Evolutionary conservation across 2,329 filamentous ascomycete genomes (phyloP).

Genomic region (Claviceps spartinae): DNA sequence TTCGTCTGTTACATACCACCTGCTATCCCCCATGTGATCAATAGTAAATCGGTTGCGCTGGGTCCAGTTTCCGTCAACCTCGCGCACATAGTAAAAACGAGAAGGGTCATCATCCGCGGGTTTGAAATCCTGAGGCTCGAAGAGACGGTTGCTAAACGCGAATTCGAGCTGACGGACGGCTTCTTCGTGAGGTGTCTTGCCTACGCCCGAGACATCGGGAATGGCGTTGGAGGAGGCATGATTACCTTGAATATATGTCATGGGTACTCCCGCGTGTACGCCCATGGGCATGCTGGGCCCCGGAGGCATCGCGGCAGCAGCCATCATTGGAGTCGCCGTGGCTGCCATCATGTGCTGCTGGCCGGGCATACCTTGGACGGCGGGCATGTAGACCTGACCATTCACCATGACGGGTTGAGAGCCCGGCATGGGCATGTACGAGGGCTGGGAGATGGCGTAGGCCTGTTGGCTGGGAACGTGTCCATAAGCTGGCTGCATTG

Average conservation of each 20-base stretch:
- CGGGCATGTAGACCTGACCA: constrained; percentile 13
- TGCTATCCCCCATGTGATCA: constrained; percentile 40
- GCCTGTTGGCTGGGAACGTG: constrained; percentile 16
- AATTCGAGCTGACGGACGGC: constrained; percentile 33
- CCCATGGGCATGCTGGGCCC: constrained; percentile 12
- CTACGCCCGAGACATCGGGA: constrained; percentile 39
- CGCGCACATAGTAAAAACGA: constrained; percentile 48
- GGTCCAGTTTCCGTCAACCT: constrained; percentile 46
- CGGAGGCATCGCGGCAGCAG: constrained; percentile 7
- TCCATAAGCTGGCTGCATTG: constrained; percentile 19
- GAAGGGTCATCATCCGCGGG: constrained; percentile 45
- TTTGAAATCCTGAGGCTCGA: constrained; percentile 49
- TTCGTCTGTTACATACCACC: constrained; percentile 45
- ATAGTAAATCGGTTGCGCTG: constrained; percentile 46
- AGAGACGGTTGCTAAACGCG: constrained; percentile 34
- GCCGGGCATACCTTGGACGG: constrained; percentile 11
- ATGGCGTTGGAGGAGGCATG: constrained; percentile 7
- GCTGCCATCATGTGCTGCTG: constrained; percentile 8
- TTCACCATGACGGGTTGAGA: constrained; percentile 22
- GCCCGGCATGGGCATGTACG: constrained; percentile 6
- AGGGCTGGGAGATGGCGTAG: constrained; percentile 20
- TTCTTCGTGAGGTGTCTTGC: constrained; percentile 35
- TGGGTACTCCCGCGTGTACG: constrained; percentile 10
- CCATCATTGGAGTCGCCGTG: constrained; percentile 11
- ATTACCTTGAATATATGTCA: constrained; percentile 29